Conservation (phyloP, 352 stramenopile genomes). For the Phytophthora sp. region DNA sequence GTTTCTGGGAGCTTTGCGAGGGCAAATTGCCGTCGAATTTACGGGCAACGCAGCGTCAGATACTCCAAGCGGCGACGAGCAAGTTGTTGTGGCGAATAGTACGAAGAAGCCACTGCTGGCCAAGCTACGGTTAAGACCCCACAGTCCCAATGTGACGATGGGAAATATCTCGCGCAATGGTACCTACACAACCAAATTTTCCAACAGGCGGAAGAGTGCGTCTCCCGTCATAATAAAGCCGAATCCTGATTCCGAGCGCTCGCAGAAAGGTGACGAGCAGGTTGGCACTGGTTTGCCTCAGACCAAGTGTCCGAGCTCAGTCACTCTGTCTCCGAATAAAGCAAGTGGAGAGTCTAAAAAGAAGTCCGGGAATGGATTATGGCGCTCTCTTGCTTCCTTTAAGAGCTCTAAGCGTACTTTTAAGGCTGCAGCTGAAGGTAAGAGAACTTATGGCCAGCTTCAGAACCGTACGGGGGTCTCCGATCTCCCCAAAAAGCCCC, state of each 20-base stretch:
- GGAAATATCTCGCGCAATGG: not conserved
- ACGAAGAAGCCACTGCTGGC: slow-evolving; percentile 57
- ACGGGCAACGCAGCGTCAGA: not conserved
- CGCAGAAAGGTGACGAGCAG: slow-evolving; percentile 2
- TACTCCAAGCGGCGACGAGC: not conserved
- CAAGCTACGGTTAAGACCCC: slow-evolving; percentile 60
- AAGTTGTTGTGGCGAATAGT: slow-evolving; percentile 9
- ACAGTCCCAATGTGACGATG: slow-evolving; percentile 43
- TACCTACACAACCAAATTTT: not conserved
- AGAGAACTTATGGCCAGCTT: slow-evolving; percentile 19
- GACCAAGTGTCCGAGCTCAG: slow-evolving; percentile 10
- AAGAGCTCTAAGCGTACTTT: slow-evolving; percentile 38
- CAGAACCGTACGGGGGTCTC: slow-evolving; percentile 15
- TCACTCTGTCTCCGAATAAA: slow-evolving; percentile 10
- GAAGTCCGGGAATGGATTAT: slow-evolving; percentile 33
- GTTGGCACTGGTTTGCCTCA: slow-evolving; percentile 2
- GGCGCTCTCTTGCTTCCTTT: slow-evolving; percentile 49
- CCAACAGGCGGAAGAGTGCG: slow-evolving; percentile 14
- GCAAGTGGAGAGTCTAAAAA: slow-evolving; percentile 25
- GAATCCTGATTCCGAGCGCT: not conserved
- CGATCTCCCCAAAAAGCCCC: slow-evolving; percentile 26
- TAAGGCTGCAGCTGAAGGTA: slow-evolving; percentile 34
- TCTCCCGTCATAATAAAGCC: slow-evolving; percentile 14
- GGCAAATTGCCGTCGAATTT: not conserved
- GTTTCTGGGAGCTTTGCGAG: slow-evolving; percentile 28